phyloP scores from a whole-genome alignment of 2,329 filamentous ascomycete species.

The Ceratocystis variospora region DNA sequence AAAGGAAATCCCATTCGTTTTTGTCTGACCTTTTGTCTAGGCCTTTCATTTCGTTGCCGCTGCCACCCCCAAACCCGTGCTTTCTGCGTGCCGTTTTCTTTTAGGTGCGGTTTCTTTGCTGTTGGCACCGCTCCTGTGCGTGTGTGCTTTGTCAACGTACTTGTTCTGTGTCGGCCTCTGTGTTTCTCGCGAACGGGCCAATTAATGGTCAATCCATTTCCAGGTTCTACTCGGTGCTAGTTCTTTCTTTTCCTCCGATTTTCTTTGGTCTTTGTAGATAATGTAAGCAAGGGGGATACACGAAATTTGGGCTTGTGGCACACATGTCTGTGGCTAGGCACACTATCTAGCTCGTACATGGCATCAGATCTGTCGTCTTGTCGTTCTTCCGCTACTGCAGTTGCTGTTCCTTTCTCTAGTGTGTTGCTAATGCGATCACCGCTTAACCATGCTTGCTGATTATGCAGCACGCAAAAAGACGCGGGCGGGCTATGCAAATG shows the following conservation, averaged over 20 bases:
- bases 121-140: background rate
- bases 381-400: background rate
- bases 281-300: background rate
- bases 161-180: background rate
- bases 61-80: background rate
- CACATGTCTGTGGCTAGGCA: background rate
- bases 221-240: background rate
- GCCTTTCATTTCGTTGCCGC: background rate
- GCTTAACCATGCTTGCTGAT: background rate
- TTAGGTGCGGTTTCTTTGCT: background rate
- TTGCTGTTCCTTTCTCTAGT: background rate
- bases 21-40: background rate
- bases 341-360: background rate
- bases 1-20: background rate
- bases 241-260: background rate
- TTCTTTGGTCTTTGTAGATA: background rate
- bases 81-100: background rate
- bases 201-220: background rate
- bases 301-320: background rate
- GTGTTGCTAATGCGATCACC: background rate
- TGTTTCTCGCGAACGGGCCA: background rate
- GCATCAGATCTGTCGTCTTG: background rate
- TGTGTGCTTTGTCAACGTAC: background rate
- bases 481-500: background rate
- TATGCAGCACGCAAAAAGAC: background rate